These are phyloP conservation scores for Phytophthora europaea DNA, from an alignment of 352 stramenopile species.

Conservation along the genomic window DNA sequence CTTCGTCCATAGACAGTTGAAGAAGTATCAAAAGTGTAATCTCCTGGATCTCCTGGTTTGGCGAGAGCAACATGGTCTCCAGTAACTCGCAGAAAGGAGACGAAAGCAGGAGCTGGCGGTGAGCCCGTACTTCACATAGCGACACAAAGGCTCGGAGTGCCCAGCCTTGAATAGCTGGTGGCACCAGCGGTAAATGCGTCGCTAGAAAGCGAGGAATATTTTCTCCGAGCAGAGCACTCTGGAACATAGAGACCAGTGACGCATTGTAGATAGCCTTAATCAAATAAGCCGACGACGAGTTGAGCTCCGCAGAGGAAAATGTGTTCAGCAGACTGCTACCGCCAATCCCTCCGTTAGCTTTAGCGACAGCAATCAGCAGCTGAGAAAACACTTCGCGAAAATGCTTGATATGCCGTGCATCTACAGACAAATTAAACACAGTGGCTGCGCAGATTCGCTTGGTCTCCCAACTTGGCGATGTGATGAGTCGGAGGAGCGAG, in stretches of 20 bases:
- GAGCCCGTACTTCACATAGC: slow-evolving; percentile 59
- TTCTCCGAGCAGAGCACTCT: slow-evolving; percentile 65
- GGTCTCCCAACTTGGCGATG: slow-evolving; percentile 59
- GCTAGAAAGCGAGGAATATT: slow-evolving; percentile 73
- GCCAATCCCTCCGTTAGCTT: slow-evolving; percentile 23
- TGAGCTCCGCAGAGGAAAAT: slow-evolving; percentile 13
- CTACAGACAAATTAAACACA: slow-evolving; percentile 77
- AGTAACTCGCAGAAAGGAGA: slow-evolving; percentile 64
- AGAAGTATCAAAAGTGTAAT: slow-evolving; percentile 62
- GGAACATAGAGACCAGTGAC: slow-evolving; percentile 63
- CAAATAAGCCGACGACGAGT: slow-evolving; percentile 48
- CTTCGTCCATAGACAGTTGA: slow-evolving; percentile 71
- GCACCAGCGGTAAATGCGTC: slow-evolving; percentile 53
- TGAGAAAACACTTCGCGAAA: slow-evolving; percentile 74
- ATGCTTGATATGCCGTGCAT: slow-evolving; percentile 67
- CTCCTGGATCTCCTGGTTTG: slow-evolving; percentile 62
- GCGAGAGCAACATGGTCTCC: slow-evolving; percentile 48
- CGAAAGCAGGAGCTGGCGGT: slow-evolving; percentile 60
- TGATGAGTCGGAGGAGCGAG: slow-evolving; percentile 58
- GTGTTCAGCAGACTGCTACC: slow-evolving; percentile 24
- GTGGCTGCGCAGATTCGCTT: slow-evolving; percentile 76
- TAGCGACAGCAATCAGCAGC: slow-evolving; percentile 48
- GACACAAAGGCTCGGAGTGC: slow-evolving; percentile 62
- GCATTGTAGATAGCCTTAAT: slow-evolving; percentile 84
- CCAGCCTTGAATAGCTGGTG: slow-evolving; percentile 49